phyloP scores from a whole-genome alignment of 768 basidiomycete species.

The Multifurca ochricompacta region DNA sequence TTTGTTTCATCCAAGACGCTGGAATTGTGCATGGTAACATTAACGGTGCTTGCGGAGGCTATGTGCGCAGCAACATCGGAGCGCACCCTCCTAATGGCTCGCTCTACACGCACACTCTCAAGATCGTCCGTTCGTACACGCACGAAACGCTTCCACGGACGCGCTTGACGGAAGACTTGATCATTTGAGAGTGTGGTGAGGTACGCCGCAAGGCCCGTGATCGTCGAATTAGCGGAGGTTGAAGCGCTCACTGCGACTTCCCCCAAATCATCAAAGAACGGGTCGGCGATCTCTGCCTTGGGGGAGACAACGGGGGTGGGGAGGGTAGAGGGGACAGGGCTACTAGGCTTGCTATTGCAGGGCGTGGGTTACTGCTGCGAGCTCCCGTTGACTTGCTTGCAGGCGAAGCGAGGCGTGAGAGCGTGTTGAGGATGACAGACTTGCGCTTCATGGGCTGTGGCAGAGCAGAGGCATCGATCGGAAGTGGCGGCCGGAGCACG shows the following conservation, averaged over 20 bases:
- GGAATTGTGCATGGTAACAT: constrained; percentile 17
- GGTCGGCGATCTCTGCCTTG: constrained; percentile 50
- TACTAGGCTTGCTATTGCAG: constrained; percentile 19
- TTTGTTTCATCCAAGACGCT: constrained; percentile 9
- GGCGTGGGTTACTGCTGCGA: constrained; percentile 27
- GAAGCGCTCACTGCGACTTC: constrained; percentile 22
- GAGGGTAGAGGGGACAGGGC: constrained; percentile 29
- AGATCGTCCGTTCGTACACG: constrained; percentile 81
- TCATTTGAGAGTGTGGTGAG: constrained; percentile 73
- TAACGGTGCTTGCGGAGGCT: constrained; percentile 27
- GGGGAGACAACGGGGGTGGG: constrained; percentile 45
- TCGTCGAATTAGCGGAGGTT: constrained; percentile 29
- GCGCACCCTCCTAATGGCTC: constrained; percentile 80
- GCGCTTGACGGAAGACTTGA: constrained; percentile 48
- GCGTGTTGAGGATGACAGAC: constrained; percentile 78
- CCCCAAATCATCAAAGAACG: constrained; percentile 38
- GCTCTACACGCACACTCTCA: constrained; percentile 78
- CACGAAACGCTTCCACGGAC: constrained; percentile 81
- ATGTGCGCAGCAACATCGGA: constrained; percentile 76
- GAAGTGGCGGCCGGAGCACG: constrained; percentile 50
- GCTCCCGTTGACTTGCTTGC: constrained; percentile 39
- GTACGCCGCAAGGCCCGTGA: constrained; percentile 64
- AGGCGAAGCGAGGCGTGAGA: constrained; percentile 76
- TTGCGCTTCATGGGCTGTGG: constrained; percentile 62
- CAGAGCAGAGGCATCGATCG: constrained; percentile 48